phyloP scores from a whole-genome alignment of 768 basidiomycete genomes.

The Guyanaporus albipodus region DNA sequence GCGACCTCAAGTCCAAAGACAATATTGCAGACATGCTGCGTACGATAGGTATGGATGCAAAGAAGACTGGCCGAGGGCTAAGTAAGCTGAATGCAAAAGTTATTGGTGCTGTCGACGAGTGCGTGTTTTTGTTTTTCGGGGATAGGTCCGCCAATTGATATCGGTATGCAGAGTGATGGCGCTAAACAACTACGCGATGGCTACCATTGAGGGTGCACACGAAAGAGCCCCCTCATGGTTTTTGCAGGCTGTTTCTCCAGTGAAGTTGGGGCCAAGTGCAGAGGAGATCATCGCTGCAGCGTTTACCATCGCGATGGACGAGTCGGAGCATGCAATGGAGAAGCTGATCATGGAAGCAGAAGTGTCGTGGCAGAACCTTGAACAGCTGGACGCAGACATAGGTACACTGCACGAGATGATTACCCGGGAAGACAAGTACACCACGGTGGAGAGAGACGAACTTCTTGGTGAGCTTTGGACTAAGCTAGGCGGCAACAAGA shows the following conservation, averaged over 20 bases:
- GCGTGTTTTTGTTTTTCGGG: conserved; percentile 18
- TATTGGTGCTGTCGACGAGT: conserved; percentile 74
- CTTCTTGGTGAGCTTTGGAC: conserved; percentile 71
- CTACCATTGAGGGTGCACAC: conserved; percentile 43
- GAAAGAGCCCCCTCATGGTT: conserved; percentile 26
- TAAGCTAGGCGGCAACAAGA: conserved; percentile 56
- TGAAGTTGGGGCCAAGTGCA: conserved; percentile 32
- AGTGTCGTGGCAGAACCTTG: conserved; percentile 48
- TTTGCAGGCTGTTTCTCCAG: conserved; percentile 39
- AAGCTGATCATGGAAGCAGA: conserved; percentile 69
- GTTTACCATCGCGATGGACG: conserved; percentile 61
- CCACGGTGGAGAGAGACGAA: conserved; percentile 44
- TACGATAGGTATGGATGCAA: conserved; percentile 59
- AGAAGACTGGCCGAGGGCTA: conserved; percentile 53
- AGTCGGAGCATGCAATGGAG: conserved; percentile 47
- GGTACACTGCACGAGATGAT: conserved; percentile 54
- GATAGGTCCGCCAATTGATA: conserved; percentile 1
- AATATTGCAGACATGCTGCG: conserved; percentile 46
- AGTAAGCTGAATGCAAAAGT: conserved; percentile 63
- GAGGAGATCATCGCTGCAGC: conserved; percentile 47
- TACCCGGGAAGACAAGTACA: conserved; percentile 50
- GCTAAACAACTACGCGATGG: conserved; percentile 67
- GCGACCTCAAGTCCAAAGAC: conserved; percentile 60
- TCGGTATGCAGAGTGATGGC: conserved; percentile 63
- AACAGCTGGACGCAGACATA: conserved; percentile 60